Evolutionary conservation across 371 early-diverging fungal species (phyloP).

Genomic region (Circinella minor): DNA sequence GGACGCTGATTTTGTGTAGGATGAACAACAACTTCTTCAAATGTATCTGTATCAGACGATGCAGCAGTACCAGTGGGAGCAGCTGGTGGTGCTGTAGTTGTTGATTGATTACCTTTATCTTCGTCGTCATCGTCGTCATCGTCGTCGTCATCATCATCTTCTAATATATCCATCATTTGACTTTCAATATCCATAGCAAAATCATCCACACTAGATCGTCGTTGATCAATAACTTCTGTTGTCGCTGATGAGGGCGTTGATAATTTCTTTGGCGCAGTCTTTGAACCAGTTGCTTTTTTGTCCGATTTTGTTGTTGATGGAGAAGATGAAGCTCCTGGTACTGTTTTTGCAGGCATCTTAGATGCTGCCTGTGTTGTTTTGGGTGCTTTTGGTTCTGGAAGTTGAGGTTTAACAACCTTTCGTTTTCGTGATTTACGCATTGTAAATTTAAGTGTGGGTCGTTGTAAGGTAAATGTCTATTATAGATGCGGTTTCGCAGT

Average conservation of each 20-base stretch:
- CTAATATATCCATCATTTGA: constrained; percentile 16
- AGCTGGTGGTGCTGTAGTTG: background rate
- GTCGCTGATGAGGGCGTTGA: too few species aligned
- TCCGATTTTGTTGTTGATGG: too few species aligned
- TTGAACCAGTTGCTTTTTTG: background rate
- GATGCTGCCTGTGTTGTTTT: background rate
- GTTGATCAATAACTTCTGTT: background rate
- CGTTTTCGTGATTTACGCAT: constrained; percentile 13
- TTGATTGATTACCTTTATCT: constrained; percentile 2
- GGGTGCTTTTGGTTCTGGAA: constrained; percentile 4
- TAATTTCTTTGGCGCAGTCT: too few species aligned
- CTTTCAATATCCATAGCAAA: constrained; percentile 13
- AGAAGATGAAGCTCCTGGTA: background rate
- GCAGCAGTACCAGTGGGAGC: background rate
- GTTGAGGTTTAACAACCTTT: background rate
- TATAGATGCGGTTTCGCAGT: background rate
- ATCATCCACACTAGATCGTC: constrained; percentile 16
- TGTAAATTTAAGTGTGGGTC: constrained; percentile 15
- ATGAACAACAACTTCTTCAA: constrained; percentile 14
- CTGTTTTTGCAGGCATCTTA: constrained; percentile 1
- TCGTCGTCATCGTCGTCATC: constrained; percentile 22
- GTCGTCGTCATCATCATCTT: constrained; percentile 19
- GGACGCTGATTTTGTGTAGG: constrained; percentile 2
- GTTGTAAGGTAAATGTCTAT: constrained; percentile 21
- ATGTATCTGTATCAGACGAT: constrained; percentile 14